Evolutionary conservation across 306 rosid genomes (phyloP), one percentile per base, ranked within the genome.

Genomic region (Prunus fruticosa): DNA sequence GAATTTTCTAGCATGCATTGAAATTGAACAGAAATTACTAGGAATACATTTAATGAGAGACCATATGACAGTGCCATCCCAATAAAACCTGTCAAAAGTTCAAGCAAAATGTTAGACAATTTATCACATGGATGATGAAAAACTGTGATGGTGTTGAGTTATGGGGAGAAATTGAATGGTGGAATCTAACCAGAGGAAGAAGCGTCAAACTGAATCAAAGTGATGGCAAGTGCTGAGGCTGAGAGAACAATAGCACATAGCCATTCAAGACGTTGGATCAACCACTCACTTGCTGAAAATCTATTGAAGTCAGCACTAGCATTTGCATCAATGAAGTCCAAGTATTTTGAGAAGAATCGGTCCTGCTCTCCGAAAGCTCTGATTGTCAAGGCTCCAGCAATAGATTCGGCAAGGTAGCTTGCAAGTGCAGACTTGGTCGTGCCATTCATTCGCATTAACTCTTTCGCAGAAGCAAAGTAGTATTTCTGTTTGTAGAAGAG

Each of bases 201-300:
- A 28, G 79, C 73, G 32, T 71, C 76, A 13, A 74, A 25, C 3
- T 10, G 76, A 61, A 78, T 63, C 82, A 70, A 73, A 73, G 56
- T 52, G 15, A 56, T 73, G 76, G 47, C 67, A 12, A 82, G 71
- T 18, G 76, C 85, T 16, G 64, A 68, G 69, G 82, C 66, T 16
- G 80, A 73, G 73, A 82, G 82, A 68, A 78, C 64, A n/a, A 82
- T 63, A 14, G 82, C 82, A 54, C 85, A 73, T 46, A 82, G 52
- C 2, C 71, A 51, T 54, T 82, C 85, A 30, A 82, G 74, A 43
- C 80, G 80, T 52, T 45, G 64, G 19, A 75, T 78, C 76, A 82
- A 32, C 82, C 85, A 82, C 73, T 82, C 82, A 28, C 53, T 82
- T 64, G 85, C 78, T 68, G 85, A 82, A 58, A 82, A 73, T 20